Base-by-base conservation (phyloP, 805 yeast genomes). In the Pichia heedii region DNA sequence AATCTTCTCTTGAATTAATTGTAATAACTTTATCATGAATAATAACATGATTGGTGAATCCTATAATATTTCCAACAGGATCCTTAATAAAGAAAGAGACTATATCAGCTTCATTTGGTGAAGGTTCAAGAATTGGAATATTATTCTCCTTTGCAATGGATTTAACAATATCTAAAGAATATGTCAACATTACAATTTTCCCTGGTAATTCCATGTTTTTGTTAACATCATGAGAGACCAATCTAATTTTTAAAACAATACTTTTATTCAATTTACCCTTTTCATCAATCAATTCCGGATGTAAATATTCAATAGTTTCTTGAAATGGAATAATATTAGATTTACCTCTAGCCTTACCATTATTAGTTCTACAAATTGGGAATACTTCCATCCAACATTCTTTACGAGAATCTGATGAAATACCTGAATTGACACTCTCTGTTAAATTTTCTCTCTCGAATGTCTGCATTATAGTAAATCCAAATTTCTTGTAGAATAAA, bases 381-480 rank as follows among this genome's bases (percentile, higher is more conserved):
- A 77, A 81, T 20, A 79, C 65, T 58, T 81, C 84, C 38, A 84
- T 58, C 94, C 94, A 84, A 24, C 76, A 61, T 61, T 84, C 94
- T 49, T 69, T 73, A 40, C 80, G 55, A 1, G 89, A 81, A 50
- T 81, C 86, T 44, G 67, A 69, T 9, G 86, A 73, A 37, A 83
- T 66, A 5, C 89, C 89, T 13, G 47, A 62, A 9, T 41, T 21
- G 10, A 15, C 33, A 26, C 16, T 33, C 34, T 51, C 59, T 46
- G 48, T 61, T 43, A 65, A 61, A 48, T 69, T 66, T 57, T 66
- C 74, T 49, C 81, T 79, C 48, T 79, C 68, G 60, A 70, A 83
- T 52, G 70, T 77, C 56, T 81, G 77, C 38, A 77, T 69, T 33
- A 77, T 66, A 29, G 71, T 64, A 56, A 82, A 82, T 21, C 89